phyloP scores from a whole-genome alignment of 768 basidiomycete genomes.

The Kwoniella shandongensis region DNA sequence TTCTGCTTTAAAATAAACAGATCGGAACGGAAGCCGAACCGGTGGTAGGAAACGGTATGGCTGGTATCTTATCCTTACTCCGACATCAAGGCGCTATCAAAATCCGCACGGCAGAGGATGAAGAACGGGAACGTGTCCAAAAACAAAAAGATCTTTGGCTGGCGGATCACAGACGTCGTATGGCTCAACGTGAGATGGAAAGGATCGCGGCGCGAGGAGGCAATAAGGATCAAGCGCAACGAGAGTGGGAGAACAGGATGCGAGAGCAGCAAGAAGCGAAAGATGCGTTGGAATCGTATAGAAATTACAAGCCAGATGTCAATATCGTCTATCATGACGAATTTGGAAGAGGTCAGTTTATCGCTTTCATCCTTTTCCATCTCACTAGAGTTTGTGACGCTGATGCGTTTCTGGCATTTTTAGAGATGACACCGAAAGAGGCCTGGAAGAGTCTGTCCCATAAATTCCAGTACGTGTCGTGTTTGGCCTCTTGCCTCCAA shows the following conservation, averaged over 20 bases:
- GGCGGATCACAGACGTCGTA: conserved; percentile 72
- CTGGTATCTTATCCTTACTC: conserved; percentile 81
- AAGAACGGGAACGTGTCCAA: conserved; percentile 77
- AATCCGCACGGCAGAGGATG: conserved; percentile 63
- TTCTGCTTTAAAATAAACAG: conserved; percentile 21
- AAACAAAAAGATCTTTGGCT: conserved; percentile 86
- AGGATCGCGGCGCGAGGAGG: conserved; percentile 70
- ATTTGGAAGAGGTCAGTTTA: conserved; percentile 67
- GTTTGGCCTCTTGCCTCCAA: not conserved
- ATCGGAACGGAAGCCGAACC: conserved; percentile 72
- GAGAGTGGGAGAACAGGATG: conserved; percentile 89
- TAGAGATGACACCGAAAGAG: conserved; percentile 74
- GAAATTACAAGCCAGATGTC: conserved; percentile 93
- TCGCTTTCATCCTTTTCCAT: not conserved
- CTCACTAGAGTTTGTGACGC: not conserved
- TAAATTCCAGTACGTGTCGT: conserved; percentile 72
- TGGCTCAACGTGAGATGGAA: conserved; percentile 78
- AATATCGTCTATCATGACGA: conserved; percentile 97
- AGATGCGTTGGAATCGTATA: conserved; percentile 76
- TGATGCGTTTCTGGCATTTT: not conserved
- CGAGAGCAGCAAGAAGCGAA: conserved; percentile 90
- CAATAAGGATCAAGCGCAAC: conserved; percentile 81
- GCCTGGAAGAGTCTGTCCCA: conserved; percentile 98
- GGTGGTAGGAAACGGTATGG: conserved; percentile 79
- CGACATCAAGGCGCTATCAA: conserved; percentile 88